Conservation (phyloP, 352 stramenopile species). For the Phytophthora foliorum region DNA sequence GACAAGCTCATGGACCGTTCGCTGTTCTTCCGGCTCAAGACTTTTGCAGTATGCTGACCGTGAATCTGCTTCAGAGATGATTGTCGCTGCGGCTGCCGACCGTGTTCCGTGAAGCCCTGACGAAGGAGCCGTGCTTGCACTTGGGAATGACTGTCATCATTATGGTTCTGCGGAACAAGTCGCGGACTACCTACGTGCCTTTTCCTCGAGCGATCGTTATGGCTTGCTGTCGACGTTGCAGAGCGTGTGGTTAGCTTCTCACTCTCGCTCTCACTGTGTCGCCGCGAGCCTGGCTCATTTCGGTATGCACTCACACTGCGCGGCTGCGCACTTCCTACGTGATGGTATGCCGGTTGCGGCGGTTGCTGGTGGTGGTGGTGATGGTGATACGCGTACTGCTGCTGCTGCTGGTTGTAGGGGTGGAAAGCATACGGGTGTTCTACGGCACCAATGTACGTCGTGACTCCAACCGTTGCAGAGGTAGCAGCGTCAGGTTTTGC, state of each 20-base stretch:
- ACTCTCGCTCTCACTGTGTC: conserved; percentile 78
- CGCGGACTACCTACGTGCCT: conserved; percentile 55
- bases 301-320: conserved; percentile 27
- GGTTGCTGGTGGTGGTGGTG: conserved; percentile 41
- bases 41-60: conserved; percentile 30
- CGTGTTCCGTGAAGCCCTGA: conserved; percentile 24
- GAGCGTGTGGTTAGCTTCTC: conserved; percentile 75
- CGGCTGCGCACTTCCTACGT: conserved; percentile 30
- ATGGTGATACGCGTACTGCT: conserved; percentile 45
- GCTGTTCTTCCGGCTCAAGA: conserved; percentile 64
- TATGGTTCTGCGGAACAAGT: conserved; percentile 39
- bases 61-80: conserved; percentile 38
- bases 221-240: conserved; percentile 56
- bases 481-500: conserved; percentile 51
- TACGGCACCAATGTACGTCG: conserved; percentile 29
- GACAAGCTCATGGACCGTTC: conserved; percentile 89
- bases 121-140: conserved; percentile 17
- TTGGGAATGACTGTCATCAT: conserved; percentile 22
- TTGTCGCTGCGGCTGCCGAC: conserved; percentile 22
- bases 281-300: conserved; percentile 47
- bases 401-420: conserved; percentile 43
- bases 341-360: conserved; percentile 38
- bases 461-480: conserved; percentile 29
- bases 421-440: conserved; percentile 42
- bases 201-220: conserved; percentile 50